A percentile compares a stretch with the other conserved stretches of the same genome.
Evolutionary conservation across 2,329 filamentous ascomycete species (phyloP).

Genomic region (Alternaria ventricosa): DNA sequence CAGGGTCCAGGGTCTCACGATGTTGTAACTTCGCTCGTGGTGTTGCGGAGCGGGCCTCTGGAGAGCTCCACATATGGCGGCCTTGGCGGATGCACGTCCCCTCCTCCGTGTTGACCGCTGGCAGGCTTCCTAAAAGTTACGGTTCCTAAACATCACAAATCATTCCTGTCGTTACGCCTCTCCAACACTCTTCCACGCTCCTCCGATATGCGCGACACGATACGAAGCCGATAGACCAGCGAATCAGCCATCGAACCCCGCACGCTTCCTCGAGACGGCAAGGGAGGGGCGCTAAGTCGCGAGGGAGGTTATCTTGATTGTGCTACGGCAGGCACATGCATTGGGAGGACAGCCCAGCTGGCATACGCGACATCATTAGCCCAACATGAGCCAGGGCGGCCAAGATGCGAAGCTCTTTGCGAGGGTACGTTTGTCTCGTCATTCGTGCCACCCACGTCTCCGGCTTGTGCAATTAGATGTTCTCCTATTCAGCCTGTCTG

Average conservation of each 20-base stretch:
- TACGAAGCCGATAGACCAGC: conserved; percentile 14
- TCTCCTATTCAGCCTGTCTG: conserved; percentile 1
- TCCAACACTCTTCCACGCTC: background rate
- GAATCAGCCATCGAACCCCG: conserved; percentile 20
- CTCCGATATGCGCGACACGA: conserved; percentile 28
- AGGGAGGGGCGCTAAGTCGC: conserved; percentile 36
- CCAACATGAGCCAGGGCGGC: conserved; percentile 70
- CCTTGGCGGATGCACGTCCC: conserved; percentile 35
- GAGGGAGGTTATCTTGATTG: conserved; percentile 31
- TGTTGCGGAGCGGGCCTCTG: conserved; percentile 7
- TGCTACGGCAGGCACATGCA: conserved; percentile 43
- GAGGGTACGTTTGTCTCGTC: conserved; percentile 69
- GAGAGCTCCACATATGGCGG: conserved; percentile 14
- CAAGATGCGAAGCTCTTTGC: conserved; percentile 99
- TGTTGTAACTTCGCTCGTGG: conserved; percentile 1
- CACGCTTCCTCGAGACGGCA: conserved; percentile 14
- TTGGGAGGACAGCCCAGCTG: conserved; percentile 24
- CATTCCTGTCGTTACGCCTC: background rate
- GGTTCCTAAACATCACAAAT: conserved; percentile 11
- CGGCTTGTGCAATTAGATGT: conserved; percentile 7
- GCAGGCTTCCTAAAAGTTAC: conserved; percentile 20
- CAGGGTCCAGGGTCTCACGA: background rate
- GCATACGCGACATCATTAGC: conserved; percentile 32
- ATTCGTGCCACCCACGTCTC: conserved; percentile 26
- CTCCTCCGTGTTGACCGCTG: conserved; percentile 31